phyloP scores from a whole-genome alignment of 129 eudicot species.

The Calendula officinalis region DNA sequence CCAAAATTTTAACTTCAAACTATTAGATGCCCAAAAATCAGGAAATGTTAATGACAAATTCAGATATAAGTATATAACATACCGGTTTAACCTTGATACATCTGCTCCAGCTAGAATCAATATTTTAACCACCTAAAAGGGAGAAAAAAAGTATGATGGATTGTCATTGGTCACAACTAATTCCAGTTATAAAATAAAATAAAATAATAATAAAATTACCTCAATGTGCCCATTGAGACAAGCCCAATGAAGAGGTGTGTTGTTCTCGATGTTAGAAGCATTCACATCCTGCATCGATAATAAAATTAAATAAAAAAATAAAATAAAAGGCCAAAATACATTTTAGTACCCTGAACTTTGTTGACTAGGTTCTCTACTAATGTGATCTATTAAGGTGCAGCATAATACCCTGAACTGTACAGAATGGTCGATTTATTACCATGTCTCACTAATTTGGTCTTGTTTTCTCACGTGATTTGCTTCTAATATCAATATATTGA shows the following conservation, averaged over 20 bases:
- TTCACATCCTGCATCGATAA: constrained; percentile 66
- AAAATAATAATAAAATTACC: constrained; percentile 38
- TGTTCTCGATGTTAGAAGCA: constrained; percentile 66
- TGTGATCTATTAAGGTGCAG: too few relatives aligned
- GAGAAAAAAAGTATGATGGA: neutral
- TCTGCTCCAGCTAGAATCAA: constrained; percentile 82
- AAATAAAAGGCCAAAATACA: too few relatives aligned
- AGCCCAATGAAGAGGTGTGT: constrained; percentile 97
- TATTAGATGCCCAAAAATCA: neutral
- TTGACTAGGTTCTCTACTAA: too few relatives aligned
- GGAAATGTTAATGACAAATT: neutral
- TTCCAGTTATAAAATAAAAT: constrained; percentile 5
- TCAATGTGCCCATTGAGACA: constrained; percentile 85
- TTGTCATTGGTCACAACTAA: constrained; percentile 1
- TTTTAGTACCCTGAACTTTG: too few relatives aligned
- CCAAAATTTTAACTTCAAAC: neutral
- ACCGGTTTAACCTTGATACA: constrained; percentile 69
- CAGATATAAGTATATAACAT: constrained; percentile 10
- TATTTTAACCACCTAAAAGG: constrained; percentile 56
- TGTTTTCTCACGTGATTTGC: too few relatives aligned
- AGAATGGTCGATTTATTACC: too few relatives aligned
- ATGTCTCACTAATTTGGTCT: too few relatives aligned
- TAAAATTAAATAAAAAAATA: neutral
- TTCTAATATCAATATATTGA: too few relatives aligned
- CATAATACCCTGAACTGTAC: too few relatives aligned